Evolutionary conservation across 306 rosid genomes (phyloP), one percentile per base, ranked within the genome.

Genomic region (Lithocarpus polystachyus): DNA sequence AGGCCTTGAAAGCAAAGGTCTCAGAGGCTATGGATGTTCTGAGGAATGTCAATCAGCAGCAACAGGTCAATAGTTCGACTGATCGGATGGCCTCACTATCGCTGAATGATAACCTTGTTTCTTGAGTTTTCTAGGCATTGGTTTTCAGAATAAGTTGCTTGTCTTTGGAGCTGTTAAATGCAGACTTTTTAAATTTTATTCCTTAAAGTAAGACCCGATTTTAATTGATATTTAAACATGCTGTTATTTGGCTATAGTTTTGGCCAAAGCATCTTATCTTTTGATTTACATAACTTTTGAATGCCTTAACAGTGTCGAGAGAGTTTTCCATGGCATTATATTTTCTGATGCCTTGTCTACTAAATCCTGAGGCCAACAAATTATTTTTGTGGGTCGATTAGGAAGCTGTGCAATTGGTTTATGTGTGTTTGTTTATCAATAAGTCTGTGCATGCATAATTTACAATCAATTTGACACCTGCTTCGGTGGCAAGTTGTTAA

Each of bases 21-120:
- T 83, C 88, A 2, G 94, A 91, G 83, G 95, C 97, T 40, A 76
- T 87, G 87, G 96, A 91, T 18, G 90, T 89, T 57, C 68, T 91
- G 80, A 89, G 90, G 74, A 91, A 86, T 87, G 96, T 89, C 53
- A 68, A 35, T 81, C 57, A 89, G 37, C 89, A 85, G 68, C 96
- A 86, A 77, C 93, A 75, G 71, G 81, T 67, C 37, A 81, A 74
- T 81, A 56, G 55, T 52, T 82, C 91, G 0, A 85, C 89, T 1
- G 93, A 88, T 31, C 92, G 89, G 68, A 77, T 87, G 2, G 88
- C 94, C 10, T 87, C 94, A 1, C 82, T 91, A 8, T 81, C 92
- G 5, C 89, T 89, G 18, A 84, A 69, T 57, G 97, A 89, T 74
- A 86, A 60, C 56, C 91, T 88, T 31, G 86, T 72, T 5, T 80